Evolutionary conservation across 2,329 filamentous ascomycete species (phyloP).

Genomic region (Microdochium nivale): DNA sequence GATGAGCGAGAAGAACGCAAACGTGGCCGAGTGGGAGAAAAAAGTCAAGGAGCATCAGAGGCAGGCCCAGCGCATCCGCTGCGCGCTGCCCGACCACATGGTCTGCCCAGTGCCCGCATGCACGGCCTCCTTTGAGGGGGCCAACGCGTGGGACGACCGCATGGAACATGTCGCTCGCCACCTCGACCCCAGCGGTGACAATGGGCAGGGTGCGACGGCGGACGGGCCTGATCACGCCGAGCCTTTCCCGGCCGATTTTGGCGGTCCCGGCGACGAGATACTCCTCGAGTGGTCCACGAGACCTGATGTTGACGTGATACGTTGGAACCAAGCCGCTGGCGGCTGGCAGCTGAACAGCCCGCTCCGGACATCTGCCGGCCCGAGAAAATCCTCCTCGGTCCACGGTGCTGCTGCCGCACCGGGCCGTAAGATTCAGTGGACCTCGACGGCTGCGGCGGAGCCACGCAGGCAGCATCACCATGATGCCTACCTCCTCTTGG

Average conservation of each 20-base stretch:
- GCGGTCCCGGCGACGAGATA: conserved; percentile 15
- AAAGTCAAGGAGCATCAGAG: conserved; percentile 47
- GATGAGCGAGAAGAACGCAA: conserved; percentile 24
- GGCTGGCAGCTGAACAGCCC: conserved; percentile 18
- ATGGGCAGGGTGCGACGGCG: background rate
- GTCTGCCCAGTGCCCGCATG: conserved; percentile 57
- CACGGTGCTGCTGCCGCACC: background rate
- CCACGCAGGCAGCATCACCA: background rate
- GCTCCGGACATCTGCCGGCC: conserved; percentile 11
- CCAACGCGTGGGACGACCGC: conserved; percentile 64
- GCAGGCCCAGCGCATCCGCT: conserved; percentile 51
- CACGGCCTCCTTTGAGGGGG: conserved; percentile 46
- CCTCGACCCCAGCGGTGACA: conserved; percentile 41
- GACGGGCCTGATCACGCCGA: background rate
- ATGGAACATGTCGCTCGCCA: conserved; percentile 87
- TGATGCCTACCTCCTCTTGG: background rate
- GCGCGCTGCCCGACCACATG: conserved; percentile 52
- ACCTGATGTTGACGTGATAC: conserved; percentile 19
- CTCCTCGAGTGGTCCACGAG: conserved; percentile 19
- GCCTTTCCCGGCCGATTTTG: conserved; percentile 17
- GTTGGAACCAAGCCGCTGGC: conserved; percentile 11
- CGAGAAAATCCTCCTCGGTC: background rate
- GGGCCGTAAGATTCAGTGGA: background rate
- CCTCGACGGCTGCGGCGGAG: background rate
- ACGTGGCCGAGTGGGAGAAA: conserved; percentile 35